Conservation (phyloP, 2,329 filamentous ascomycete species). For the Pseudonectria buxi region DNA sequence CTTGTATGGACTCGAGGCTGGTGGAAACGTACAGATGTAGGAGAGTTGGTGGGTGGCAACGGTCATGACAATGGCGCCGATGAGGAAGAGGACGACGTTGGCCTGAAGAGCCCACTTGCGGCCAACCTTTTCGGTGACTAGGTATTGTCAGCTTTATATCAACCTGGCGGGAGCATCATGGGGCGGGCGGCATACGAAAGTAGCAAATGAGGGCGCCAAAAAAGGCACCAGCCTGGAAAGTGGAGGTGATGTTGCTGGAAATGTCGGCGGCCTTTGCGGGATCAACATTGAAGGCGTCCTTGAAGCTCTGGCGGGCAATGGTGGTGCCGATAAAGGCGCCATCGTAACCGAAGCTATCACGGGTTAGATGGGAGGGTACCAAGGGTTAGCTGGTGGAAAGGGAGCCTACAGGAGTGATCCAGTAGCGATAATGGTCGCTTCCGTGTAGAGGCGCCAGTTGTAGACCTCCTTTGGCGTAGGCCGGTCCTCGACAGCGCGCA, state of each 20-base stretch:
- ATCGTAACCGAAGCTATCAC: slow-evolving; percentile 43
- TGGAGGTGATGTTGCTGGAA: slow-evolving; percentile 39
- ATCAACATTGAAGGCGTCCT: slow-evolving; percentile 31
- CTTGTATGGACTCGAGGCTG: too few relatives aligned
- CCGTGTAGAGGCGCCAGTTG: slow-evolving; percentile 44
- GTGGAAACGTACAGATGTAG: slow-evolving; percentile 40
- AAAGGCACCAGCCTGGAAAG: slow-evolving; percentile 45
- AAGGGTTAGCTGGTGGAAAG: background rate
- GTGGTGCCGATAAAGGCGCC: slow-evolving; percentile 49
- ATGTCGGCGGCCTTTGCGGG: slow-evolving; percentile 23
- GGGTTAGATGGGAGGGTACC: background rate
- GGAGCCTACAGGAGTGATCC: slow-evolving; percentile 35
- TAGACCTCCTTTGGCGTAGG: slow-evolving; percentile 50
- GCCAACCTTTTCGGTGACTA: slow-evolving; percentile 41
- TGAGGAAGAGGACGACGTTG: slow-evolving; percentile 36
- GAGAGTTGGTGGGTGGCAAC: slow-evolving; percentile 34
- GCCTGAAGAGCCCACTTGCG: slow-evolving; percentile 44
- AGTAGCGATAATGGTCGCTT: slow-evolving; percentile 41
- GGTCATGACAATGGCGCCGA: slow-evolving; percentile 38
- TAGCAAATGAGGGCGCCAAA: slow-evolving; percentile 46
- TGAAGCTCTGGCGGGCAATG: slow-evolving; percentile 42
- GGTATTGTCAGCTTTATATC: background rate
- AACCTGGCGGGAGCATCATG: background rate
- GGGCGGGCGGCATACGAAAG: slow-evolving; percentile 20
- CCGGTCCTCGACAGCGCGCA: slow-evolving; percentile 46